Percentiles rank a stretch among this genome's conserved stretches.
Conservation (phyloP, 257 asterid species). For the Solanum paucissectum region DNA sequence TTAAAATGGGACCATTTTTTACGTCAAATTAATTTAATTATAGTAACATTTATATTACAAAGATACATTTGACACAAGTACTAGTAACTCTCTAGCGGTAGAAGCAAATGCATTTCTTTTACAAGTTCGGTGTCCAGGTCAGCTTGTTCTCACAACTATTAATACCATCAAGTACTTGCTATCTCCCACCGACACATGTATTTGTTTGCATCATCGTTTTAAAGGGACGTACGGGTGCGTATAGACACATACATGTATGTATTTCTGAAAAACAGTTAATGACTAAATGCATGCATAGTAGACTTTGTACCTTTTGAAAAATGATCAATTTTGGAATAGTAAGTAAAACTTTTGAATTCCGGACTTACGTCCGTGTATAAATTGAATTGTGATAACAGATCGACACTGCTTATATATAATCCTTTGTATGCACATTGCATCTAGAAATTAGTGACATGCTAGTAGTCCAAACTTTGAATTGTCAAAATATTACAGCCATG, state of each 20-base stretch:
- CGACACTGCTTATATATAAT: not conserved
- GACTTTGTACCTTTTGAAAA: fast-evolving
- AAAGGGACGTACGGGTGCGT: not conserved
- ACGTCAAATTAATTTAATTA: not conserved
- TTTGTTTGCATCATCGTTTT: not conserved
- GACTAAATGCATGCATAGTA: not conserved
- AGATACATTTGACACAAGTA: not conserved
- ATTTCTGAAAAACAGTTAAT: not conserved
- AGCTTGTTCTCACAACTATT: not conserved
- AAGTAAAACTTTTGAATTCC: not conserved
- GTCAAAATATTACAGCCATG: not conserved
- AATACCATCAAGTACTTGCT: too few species aligned
- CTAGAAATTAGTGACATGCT: not conserved
- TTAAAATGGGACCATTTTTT: not conserved
- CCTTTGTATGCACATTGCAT: not conserved
- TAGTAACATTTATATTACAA: not conserved
- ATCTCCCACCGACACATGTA: not conserved
- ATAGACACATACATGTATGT: not conserved
- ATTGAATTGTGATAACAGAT: not conserved
- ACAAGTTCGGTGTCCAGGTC: not conserved
- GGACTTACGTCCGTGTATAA: not conserved
- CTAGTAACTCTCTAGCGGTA: not conserved
- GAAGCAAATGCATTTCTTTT: not conserved
- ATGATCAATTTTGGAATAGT: not conserved
- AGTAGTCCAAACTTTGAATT: not conserved